Conservation (phyloP, 2,329 filamentous ascomycete genomes). For the Aspergillus amoenus region DNA sequence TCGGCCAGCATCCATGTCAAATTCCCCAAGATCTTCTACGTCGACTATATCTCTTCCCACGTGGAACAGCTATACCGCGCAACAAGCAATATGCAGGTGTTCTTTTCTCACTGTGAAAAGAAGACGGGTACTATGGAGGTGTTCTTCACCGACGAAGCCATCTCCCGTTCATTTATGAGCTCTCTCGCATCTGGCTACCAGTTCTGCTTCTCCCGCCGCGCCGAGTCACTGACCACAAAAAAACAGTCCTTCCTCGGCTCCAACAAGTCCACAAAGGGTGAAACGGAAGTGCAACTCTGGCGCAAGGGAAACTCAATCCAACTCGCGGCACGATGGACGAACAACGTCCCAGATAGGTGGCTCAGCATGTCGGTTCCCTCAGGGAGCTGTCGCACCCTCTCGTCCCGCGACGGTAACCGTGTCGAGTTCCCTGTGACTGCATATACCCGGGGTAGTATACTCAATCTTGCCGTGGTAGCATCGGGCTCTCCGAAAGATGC, state of each 20-base stretch:
- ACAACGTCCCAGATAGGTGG: slow-evolving; percentile 29
- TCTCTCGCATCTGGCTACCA: slow-evolving; percentile 27
- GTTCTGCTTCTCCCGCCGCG: slow-evolving; percentile 28
- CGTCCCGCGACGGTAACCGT: slow-evolving; percentile 20
- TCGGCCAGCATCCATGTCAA: slow-evolving; percentile 23
- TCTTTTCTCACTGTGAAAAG: slow-evolving; percentile 33
- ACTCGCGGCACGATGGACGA: slow-evolving; percentile 29
- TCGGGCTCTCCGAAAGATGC: slow-evolving; percentile 25
- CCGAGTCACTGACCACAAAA: slow-evolving; percentile 28
- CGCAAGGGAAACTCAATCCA: slow-evolving; percentile 22
- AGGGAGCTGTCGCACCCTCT: slow-evolving; percentile 5
- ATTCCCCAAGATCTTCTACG: slow-evolving; percentile 26
- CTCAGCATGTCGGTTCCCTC: slow-evolving; percentile 25
- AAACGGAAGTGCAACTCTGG: slow-evolving; percentile 31
- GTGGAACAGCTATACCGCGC: slow-evolving; percentile 29
- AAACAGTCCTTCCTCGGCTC: slow-evolving; percentile 20
- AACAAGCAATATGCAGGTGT: slow-evolving; percentile 17
- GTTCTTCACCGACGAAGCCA: slow-evolving; percentile 22
- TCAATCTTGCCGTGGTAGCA: slow-evolving; percentile 30
- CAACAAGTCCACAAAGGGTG: slow-evolving; percentile 27
- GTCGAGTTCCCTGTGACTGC: slow-evolving; percentile 20
- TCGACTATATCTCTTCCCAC: slow-evolving; percentile 32
- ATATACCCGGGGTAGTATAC: slow-evolving; percentile 24
- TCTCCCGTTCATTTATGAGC: slow-evolving; percentile 25
- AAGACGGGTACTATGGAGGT: slow-evolving; percentile 16